Base-by-base conservation (phyloP, 2,329 filamentous ascomycete genomes). In the Ophiostoma sp. region DNA sequence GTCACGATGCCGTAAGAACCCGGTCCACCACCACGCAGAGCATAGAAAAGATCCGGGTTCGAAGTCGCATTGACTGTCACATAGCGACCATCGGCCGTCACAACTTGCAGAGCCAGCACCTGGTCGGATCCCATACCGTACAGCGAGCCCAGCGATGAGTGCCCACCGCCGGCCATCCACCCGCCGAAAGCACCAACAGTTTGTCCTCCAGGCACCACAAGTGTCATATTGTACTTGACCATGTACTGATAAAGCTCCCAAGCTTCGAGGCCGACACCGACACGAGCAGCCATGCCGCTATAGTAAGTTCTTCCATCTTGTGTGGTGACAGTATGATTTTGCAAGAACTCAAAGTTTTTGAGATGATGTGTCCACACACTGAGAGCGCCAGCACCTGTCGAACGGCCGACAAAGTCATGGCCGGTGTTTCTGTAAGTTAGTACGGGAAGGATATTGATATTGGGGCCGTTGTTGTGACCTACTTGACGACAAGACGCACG, bases 41-140 rank as follows among this genome's bases (percentile, higher is more conserved):
- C 88, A 83, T 86, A 90, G 79, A 87, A 89, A 2, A 90, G 80
- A 71, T 89, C 87, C 0, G 81, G 75, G 73, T 89, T 86, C 33
- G 12, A 25, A 8, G 25, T n/a, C 17, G 68, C 55, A 70, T 74
- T 64, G 61, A 86, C 87, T 4, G 81, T 84, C 0, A 88, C 76
- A 31, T 85, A 79, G 7, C 80, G 73, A 0, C 87, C 87, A 57
- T 81, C 79, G 0, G 83, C 85, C 12, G 84, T 85, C 2, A 88
- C 81, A 2, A 86, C 84, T 59, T 85, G 79, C 71, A 82, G 80
- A 33, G 84, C 82, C 5, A 89, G 78, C 0, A 83, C 82, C 73
- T 88, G 85, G 76, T 88, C 87, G 1, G 85, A 85, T 2, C 80
- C 86, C 5, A 89, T 79, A 1, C 87, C 87, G 57, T 84, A 84